Evolutionary conservation across 352 stramenopile species (phyloP).

Genomic region (Globisporangium viniferum): DNA sequence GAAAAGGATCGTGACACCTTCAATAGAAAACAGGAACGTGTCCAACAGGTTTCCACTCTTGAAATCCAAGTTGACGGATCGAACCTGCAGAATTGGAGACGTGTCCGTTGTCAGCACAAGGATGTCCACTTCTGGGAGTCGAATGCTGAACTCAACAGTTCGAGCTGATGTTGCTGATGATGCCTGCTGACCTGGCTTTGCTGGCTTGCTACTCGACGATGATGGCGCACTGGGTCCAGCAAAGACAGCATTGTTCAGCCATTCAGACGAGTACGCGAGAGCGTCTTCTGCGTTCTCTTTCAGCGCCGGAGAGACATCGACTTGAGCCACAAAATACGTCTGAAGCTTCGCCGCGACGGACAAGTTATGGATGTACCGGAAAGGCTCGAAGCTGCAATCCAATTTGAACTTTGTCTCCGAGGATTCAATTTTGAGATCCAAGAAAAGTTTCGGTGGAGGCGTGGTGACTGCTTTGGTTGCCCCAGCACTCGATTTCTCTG

Average conservation of each 20-base stretch:
- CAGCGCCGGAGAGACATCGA: constrained; percentile 38
- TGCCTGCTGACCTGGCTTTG: background rate
- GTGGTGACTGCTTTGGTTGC: background rate
- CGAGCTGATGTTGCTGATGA: constrained; percentile 1
- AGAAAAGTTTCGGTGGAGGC: constrained; percentile 25
- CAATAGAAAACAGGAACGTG: constrained; percentile 55
- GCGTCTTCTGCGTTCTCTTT: constrained; percentile 57
- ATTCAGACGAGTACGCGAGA: constrained; percentile 43
- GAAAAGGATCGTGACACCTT: constrained; percentile 59
- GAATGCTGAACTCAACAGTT: constrained; percentile 49
- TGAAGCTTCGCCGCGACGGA: constrained; percentile 61
- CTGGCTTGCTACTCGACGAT: background rate
- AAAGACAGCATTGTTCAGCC: constrained; percentile 56
- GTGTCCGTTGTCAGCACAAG: constrained; percentile 59
- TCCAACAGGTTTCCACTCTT: constrained; percentile 44
- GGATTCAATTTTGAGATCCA: constrained; percentile 58
- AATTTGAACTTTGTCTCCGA: constrained; percentile 54
- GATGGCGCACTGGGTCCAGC: constrained; percentile 12
- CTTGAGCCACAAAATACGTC: constrained; percentile 57
- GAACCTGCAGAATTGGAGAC: constrained; percentile 63
- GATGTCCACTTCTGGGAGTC: constrained; percentile 61
- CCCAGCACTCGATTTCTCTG: background rate
- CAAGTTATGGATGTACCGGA: constrained; percentile 73
- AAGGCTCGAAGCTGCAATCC: constrained; percentile 53
- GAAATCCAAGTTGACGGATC: constrained; percentile 49